A percentile compares a stretch with the other conserved stretches of the same genome.
Conservation (phyloP, 108 stramenopile species). For the Cyclotella baltica region DNA sequence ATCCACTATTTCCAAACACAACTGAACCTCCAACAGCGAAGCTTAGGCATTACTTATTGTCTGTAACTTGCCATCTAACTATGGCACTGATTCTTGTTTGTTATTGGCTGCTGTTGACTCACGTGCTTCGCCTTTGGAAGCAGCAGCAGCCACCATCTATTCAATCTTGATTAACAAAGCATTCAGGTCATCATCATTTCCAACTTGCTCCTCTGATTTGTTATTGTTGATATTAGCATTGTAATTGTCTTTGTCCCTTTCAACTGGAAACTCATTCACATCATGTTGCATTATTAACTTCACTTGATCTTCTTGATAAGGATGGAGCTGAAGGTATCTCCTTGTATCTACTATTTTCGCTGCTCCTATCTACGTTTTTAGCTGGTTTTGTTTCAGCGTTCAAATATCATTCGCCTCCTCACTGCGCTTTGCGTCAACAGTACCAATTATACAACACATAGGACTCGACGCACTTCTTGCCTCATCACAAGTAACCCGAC, state of each 20-base stretch:
- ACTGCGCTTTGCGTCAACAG: constrained; percentile 29
- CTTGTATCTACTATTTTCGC: neutral
- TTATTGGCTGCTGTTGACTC: constrained; percentile 6
- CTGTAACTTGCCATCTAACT: neutral
- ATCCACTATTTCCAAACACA: constrained; percentile 30
- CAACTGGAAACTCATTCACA: constrained; percentile 30
- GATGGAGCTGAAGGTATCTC: constrained; percentile 8
- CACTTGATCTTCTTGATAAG: constrained; percentile 34
- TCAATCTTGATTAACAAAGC: constrained; percentile 33
- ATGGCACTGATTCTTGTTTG: neutral
- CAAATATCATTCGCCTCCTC: constrained; percentile 17
- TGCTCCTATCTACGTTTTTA: neutral
- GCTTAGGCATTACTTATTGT: constrained; percentile 32
- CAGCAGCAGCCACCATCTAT: constrained; percentile 27
- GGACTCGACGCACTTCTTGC: constrained; percentile 33
- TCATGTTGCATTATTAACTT: constrained; percentile 42
- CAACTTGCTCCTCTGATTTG: constrained; percentile 16
- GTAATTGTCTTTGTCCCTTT: neutral
- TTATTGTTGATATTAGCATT: neutral
- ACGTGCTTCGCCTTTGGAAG: neutral
- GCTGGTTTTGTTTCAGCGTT: neutral
- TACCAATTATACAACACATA: constrained; percentile 15
- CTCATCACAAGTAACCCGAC: constrained; percentile 20
- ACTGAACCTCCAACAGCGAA: constrained; percentile 32
- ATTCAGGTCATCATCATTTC: constrained; percentile 35